Conservation (phyloP, 371 early-diverging fungal genomes). For the Blastocladiella emersonii region DNA sequence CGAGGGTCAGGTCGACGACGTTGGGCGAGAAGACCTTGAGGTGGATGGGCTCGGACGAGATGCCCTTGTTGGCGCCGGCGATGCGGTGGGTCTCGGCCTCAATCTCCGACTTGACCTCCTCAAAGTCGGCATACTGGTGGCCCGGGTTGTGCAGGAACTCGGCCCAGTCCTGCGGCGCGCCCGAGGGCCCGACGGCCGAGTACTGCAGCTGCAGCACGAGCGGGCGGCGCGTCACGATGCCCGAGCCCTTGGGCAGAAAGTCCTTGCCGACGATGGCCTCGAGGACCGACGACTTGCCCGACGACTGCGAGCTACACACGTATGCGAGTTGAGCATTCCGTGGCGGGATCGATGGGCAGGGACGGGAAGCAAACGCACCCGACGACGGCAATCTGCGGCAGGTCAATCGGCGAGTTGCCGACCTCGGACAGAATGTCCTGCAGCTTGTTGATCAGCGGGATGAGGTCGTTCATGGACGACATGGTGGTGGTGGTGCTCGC, state of each 20-base stretch:
- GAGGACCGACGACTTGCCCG: slow-evolving; percentile 84
- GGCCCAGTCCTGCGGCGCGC: slow-evolving; percentile 5
- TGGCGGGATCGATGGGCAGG: not conserved
- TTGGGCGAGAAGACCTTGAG: slow-evolving; percentile 87
- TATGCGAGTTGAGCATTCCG: not conserved
- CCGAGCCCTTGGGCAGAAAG: slow-evolving; percentile 81
- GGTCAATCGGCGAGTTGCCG: slow-evolving; percentile 61
- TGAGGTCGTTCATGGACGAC: slow-evolving; percentile 55
- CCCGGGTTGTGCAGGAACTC: slow-evolving; percentile 57
- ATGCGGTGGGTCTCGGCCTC: slow-evolving; percentile 73
- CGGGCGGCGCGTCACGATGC: slow-evolving; percentile 86
- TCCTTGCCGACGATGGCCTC: slow-evolving; percentile 84
- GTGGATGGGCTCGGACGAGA: slow-evolving; percentile 69
- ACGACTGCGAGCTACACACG: slow-evolving; percentile 73
- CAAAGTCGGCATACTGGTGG: slow-evolving; percentile 65
- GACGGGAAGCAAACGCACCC: no score
- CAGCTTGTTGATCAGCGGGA: slow-evolving; percentile 73
- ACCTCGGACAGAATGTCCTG: slow-evolving; percentile 83
- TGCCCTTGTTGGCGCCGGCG: slow-evolving; percentile 74
- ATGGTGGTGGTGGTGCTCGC: not conserved
- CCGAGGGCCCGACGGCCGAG: slow-evolving; percentile 19
- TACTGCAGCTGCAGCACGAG: slow-evolving; percentile 78
- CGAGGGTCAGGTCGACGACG: slow-evolving; percentile 90
- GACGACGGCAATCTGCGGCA: slow-evolving; percentile 81
- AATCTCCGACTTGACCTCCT: slow-evolving; percentile 75